phyloP scores from a whole-genome alignment of 805 yeast genomes.

The Nakazawaea ishiwadae region DNA sequence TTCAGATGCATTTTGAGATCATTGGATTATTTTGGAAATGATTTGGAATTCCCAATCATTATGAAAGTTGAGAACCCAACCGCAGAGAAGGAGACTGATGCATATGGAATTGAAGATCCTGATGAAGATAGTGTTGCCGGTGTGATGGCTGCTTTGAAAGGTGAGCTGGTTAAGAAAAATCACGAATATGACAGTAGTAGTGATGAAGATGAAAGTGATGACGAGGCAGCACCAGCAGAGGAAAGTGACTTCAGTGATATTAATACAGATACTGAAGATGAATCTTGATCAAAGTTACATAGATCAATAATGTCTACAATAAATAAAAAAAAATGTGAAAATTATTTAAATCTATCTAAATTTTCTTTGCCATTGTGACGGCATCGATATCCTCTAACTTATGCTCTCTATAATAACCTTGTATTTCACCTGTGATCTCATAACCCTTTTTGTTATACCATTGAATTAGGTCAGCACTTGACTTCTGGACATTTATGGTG shows the following conservation, averaged over 20 bases:
- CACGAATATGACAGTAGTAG: slow-evolving; percentile 13
- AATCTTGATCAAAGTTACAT: slow-evolving; percentile 28
- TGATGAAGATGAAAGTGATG: slow-evolving; percentile 28
- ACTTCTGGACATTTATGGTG: slow-evolving; percentile 32
- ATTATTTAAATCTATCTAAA: no score
- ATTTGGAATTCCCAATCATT: slow-evolving; percentile 63
- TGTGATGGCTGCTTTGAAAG: slow-evolving; percentile 65
- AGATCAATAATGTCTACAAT: no score
- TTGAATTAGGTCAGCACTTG: slow-evolving; percentile 25
- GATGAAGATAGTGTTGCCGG: slow-evolving; percentile 76
- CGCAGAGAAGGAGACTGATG: slow-evolving; percentile 33
- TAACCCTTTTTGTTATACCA: slow-evolving; percentile 38
- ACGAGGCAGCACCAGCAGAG: slow-evolving; percentile 19
- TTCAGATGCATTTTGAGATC: slow-evolving; percentile 70
- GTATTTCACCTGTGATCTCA: slow-evolving; percentile 20
- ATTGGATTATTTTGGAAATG: slow-evolving; percentile 77
- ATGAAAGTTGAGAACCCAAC: slow-evolving; percentile 68
- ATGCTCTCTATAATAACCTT: slow-evolving; percentile 34
- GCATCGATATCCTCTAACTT: slow-evolving; percentile 35
- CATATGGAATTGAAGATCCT: slow-evolving; percentile 61
- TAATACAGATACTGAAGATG: slow-evolving; percentile 64
- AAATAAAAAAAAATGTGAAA: no score
- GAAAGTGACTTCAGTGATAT: slow-evolving; percentile 41
- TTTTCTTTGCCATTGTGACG: slow-evolving; percentile 23
- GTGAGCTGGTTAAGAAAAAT: slow-evolving; percentile 45